Evolutionary conservation across 2,329 filamentous ascomycete species (phyloP), one percentile per base, ranked within the genome.

Genomic region (Ophiostoma pallidulum): DNA sequence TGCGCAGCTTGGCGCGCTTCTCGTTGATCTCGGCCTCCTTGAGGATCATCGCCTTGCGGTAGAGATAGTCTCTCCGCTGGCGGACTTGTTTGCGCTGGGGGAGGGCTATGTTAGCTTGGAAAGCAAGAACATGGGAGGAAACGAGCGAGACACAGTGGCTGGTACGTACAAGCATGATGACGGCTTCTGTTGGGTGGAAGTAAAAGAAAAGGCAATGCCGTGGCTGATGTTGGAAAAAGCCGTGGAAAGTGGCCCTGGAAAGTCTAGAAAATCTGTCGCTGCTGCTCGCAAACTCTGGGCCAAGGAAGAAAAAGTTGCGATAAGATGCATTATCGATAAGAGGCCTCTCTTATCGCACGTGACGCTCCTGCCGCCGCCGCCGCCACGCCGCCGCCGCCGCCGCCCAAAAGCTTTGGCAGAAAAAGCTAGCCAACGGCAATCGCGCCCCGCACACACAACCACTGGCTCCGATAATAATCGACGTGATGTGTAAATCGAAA

Each of bases 21-120:
- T 94, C 87, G 49, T 85, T 86, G 55, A 94, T 94, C 60, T 95
- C 91, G 52, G 91, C 91, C 69, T 96, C 88, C 57, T 85, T 82
- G 37, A 96, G 77, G 19, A 88, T 82, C 49, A 96, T 75, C 32
- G 92, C 91, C 60, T 86, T 83, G 51, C 91, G 81, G 66, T 96
- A 94, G 58, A 98, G 80, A 65, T 97, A 94, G 63, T 94, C 87
- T 57, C 86, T 76, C 58, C 87, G 75, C 65, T 90, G 80, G 57
- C 86, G 80, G 53, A 83, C 82, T 74, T 88, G 83, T 73, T 82
- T 78, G 59, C 83, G 78, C 69, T 77, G 55, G 4, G 6, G 4
- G n/a, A 12, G n/a, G n/a, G n/a, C n/a, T n/a, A n/a, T n/a, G n/a
- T n/a, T n/a, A n/a, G n/a, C n/a, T n/a, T n/a, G 20, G 14, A 40